Evolutionary conservation across 306 rosid species (phyloP).

Genomic region (Cucumis melo): DNA sequence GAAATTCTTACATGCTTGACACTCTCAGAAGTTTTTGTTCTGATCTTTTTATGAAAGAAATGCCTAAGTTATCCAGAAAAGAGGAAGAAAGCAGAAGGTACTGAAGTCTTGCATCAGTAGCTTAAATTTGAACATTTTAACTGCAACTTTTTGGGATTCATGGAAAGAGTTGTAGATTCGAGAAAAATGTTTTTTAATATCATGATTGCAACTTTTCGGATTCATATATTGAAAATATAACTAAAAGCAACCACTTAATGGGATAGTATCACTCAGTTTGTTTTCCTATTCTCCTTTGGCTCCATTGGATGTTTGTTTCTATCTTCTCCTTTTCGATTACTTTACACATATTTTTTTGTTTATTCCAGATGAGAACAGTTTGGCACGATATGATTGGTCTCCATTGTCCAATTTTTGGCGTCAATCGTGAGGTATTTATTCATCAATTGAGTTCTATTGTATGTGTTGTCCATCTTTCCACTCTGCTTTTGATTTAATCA

Average conservation of each 20-base stretch:
- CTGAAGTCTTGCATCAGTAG: neutral
- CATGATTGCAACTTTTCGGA: no score
- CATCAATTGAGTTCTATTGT: constrained; percentile 1
- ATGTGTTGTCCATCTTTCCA: constrained; percentile 1
- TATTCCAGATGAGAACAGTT: constrained; percentile 64
- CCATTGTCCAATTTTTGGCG: constrained; percentile 80
- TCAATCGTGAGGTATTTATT: constrained; percentile 82
- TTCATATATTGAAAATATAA: no score
- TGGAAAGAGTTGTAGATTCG: no score
- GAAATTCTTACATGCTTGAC: no score
- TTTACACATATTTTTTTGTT: neutral
- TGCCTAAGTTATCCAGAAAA: no score
- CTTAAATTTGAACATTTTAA: neutral
- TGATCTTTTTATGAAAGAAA: no score
- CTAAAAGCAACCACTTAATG: no score
- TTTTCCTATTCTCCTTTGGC: constrained; percentile 9
- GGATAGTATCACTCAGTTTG: constrained; percentile 93
- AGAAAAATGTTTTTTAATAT: no score
- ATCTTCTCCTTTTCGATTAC: neutral
- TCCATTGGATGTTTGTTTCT: neutral
- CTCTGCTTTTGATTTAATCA: neutral
- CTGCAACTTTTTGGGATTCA: no score
- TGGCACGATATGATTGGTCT: constrained; percentile 93
- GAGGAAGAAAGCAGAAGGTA: neutral
- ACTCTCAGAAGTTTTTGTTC: no score